Evolutionary conservation across 2,329 filamentous ascomycete species (phyloP).

Genomic region (Trichoderma cornu-damae): DNA sequence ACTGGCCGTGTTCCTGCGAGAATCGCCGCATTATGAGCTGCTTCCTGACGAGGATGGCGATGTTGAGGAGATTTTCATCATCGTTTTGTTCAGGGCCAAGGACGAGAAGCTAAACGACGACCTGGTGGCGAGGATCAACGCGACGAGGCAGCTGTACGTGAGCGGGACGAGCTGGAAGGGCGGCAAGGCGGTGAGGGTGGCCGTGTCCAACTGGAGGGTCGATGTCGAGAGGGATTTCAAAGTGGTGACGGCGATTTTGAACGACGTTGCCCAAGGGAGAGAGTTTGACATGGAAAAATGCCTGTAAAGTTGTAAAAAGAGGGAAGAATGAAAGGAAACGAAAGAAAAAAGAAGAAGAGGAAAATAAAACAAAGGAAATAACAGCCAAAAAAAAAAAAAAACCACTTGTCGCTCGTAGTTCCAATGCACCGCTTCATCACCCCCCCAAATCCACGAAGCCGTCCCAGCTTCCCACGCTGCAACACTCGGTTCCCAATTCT

Average conservation of each 20-base stretch:
- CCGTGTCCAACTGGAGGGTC: slow-evolving; percentile 79
- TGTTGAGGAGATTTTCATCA: slow-evolving; percentile 51
- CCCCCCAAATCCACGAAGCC: background rate
- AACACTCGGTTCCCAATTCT: background rate
- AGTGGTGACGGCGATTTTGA: slow-evolving; percentile 60
- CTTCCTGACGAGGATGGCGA: slow-evolving; percentile 49
- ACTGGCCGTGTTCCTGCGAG: slow-evolving; percentile 59
- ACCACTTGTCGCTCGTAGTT: background rate
- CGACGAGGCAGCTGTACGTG: slow-evolving; percentile 69
- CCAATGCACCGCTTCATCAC: background rate
- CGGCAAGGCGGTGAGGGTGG: slow-evolving; percentile 69
- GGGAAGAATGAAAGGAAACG: background rate
- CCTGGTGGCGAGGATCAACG: slow-evolving; percentile 70
- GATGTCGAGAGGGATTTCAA: slow-evolving; percentile 61
- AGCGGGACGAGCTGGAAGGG: slow-evolving; percentile 77
- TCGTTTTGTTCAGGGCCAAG: slow-evolving; percentile 73
- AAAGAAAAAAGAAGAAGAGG: background rate
- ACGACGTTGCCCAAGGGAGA: slow-evolving; percentile 38
- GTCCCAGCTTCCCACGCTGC: background rate
- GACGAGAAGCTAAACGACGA: slow-evolving; percentile 56
- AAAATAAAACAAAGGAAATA: background rate
- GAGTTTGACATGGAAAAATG: slow-evolving; percentile 27
- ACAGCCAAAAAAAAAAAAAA: background rate
- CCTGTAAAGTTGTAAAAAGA: background rate
- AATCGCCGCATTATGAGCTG: slow-evolving; percentile 59